Percentiles rank a stretch among this genome's conserved stretches.
Conservation (phyloP, 495 filamentous ascomycete genomes). For the Lasiosphaeris hirsuta region DNA sequence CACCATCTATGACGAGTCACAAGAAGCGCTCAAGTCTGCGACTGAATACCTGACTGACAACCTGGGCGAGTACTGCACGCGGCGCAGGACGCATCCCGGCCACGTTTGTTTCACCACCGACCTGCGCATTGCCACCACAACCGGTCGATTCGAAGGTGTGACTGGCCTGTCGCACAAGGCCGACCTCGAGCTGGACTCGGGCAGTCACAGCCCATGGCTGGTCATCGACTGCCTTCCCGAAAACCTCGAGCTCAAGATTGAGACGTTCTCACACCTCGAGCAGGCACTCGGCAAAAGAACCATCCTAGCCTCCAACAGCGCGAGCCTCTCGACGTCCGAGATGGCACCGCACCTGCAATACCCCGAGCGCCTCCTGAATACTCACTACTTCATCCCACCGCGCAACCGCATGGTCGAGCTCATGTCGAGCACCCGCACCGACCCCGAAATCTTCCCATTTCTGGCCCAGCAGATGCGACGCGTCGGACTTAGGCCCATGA, state of each 20-base stretch:
- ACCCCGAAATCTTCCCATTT: constrained; percentile 41
- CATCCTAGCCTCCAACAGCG: constrained; percentile 53
- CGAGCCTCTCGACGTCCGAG: constrained; percentile 45
- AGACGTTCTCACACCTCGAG: constrained; percentile 48
- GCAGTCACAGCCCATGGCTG: constrained; percentile 38
- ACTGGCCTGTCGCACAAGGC: constrained; percentile 11
- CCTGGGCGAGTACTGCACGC: constrained; percentile 29
- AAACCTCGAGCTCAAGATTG: constrained; percentile 49
- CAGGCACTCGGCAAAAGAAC: constrained; percentile 37
- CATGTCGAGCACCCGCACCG: constrained; percentile 53
- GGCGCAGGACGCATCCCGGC: constrained; percentile 27
- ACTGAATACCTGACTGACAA: constrained; percentile 37
- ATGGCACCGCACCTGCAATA: constrained; percentile 42
- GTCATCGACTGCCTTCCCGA: constrained; percentile 60
- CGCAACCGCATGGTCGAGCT: constrained; percentile 50
- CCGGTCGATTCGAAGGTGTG: constrained; percentile 12
- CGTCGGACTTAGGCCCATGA: constrained; percentile 42
- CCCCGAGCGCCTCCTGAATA: constrained; percentile 46
- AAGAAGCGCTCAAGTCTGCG: constrained; percentile 24
- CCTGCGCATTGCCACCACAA: constrained; percentile 27
- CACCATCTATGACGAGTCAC: constrained; percentile 35
- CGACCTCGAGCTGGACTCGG: constrained; percentile 29
- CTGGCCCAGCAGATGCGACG: constrained; percentile 39
- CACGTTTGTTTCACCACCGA: constrained; percentile 30
- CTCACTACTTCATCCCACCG: constrained; percentile 58